Conservation (phyloP, 78 protist species). For the Dictyostelium purpureum region DNA sequence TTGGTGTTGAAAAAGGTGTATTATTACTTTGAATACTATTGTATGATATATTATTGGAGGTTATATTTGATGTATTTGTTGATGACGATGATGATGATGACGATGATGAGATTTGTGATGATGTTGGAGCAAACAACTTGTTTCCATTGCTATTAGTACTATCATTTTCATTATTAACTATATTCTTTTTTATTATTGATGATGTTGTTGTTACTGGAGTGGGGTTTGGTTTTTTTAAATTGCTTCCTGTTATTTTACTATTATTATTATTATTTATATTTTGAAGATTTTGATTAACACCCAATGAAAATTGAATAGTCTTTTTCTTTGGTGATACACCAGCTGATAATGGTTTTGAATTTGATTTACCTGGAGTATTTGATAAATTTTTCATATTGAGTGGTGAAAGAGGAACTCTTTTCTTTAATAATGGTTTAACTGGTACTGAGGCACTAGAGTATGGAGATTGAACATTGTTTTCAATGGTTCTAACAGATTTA, state of each 20-base stretch:
- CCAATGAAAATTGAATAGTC: neutral
- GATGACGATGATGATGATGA: neutral
- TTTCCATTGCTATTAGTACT: neutral
- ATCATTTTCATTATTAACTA: neutral
- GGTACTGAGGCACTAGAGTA: neutral
- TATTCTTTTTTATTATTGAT: constrained; percentile 1
- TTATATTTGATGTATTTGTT: neutral
- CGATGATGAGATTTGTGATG: neutral
- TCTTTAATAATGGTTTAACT: neutral
- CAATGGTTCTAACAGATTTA: neutral
- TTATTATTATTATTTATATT: neutral
- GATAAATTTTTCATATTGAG: neutral
- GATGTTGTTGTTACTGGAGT: neutral
- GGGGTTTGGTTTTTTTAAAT: neutral
- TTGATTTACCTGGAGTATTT: neutral
- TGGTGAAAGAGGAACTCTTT: constrained; percentile 18
- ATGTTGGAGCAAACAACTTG: too few species aligned
- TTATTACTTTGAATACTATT: neutral
- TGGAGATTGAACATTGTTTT: neutral
- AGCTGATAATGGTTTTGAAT: neutral
- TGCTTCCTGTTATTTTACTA: neutral
- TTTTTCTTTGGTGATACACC: neutral
- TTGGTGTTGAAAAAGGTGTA: neutral
- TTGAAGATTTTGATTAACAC: too few species aligned
- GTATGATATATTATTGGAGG: too few species aligned